Evolutionary conservation across 1,284 basidiomycete species (phyloP).

Genomic region (Ustilago trichophora): DNA sequence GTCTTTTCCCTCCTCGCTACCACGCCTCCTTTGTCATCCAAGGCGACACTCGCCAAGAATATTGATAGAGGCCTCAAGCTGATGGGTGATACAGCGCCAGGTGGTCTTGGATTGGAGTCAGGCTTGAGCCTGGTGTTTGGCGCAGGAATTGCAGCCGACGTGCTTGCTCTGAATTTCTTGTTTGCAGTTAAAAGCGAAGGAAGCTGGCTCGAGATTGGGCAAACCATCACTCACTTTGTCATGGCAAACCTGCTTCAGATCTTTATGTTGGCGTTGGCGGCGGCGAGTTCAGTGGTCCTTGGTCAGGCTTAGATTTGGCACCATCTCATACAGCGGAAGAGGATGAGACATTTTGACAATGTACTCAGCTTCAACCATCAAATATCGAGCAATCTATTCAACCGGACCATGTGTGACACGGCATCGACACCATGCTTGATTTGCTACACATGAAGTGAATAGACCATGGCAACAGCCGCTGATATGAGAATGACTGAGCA

Average conservation of each 20-base stretch:
- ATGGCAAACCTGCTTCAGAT: constrained; percentile 81
- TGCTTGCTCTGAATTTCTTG: constrained; percentile 79
- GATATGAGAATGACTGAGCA: no score
- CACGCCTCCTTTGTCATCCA: constrained; percentile 3
- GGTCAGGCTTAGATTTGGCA: constrained; percentile 3
- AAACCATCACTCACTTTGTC: constrained; percentile 86
- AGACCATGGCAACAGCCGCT: no score
- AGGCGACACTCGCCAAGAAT: constrained; percentile 1
- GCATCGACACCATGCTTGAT: no score
- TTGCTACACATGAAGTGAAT: no score
- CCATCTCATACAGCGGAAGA: no score
- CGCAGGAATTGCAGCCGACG: constrained; percentile 57
- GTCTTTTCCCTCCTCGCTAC: constrained; percentile 67
- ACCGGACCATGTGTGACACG: no score
- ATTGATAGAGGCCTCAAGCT: constrained; percentile 40
- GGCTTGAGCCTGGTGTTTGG: constrained; percentile 49
- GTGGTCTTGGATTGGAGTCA: constrained; percentile 49
- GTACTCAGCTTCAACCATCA: no score
- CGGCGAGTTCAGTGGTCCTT: constrained; percentile 31
- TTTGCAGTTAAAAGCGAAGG: constrained; percentile 82
- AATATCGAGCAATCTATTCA: no score
- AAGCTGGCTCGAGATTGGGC: constrained; percentile 89
- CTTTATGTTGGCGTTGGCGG: constrained; percentile 70
- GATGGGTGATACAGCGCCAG: constrained; percentile 36
- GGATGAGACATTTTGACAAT: no score